phyloP scores from a whole-genome alignment of 768 basidiomycete species.

The Boletus tylopilopsis region DNA sequence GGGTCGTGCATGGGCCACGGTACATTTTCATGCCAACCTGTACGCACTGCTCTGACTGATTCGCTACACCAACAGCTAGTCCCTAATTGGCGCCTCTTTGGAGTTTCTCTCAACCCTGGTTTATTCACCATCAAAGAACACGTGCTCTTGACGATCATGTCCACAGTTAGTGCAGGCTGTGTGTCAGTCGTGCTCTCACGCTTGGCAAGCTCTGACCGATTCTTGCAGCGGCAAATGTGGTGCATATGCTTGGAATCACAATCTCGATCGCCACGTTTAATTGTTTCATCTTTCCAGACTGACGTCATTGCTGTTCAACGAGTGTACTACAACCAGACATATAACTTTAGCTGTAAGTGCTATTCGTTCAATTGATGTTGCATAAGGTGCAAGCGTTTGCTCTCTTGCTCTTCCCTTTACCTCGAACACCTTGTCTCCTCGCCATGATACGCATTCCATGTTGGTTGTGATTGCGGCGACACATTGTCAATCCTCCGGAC shows the following conservation, averaged over 20 bases:
- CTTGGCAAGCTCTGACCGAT: not conserved
- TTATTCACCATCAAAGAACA: slow-evolving; percentile 74
- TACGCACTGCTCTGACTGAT: not conserved
- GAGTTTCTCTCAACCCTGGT: slow-evolving; percentile 68
- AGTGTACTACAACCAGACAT: slow-evolving; percentile 59
- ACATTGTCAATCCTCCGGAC: not conserved
- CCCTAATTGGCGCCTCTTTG: slow-evolving; percentile 51
- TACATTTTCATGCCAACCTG: slow-evolving; percentile 5
- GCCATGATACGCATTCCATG: not conserved
- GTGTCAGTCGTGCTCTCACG: slow-evolving; percentile 4
- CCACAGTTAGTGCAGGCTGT: slow-evolving; percentile 40
- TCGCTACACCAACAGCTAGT: slow-evolving; percentile 31
- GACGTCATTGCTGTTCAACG: slow-evolving; percentile 74
- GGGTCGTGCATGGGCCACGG: slow-evolving; percentile 59
- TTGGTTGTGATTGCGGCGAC: not conserved
- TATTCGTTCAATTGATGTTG: not conserved
- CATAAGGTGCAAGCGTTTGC: no score
- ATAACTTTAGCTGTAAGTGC: slow-evolving; percentile 45
- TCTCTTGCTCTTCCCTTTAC: no score
- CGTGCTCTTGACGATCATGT: slow-evolving; percentile 68
- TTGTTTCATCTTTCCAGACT: slow-evolving; percentile 33
- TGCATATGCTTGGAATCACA: slow-evolving; percentile 6
- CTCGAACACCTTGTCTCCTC: not conserved
- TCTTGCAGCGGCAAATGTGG: slow-evolving; percentile 44
- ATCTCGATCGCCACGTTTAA: not conserved